phyloP scores from a whole-genome alignment of 805 yeast species.

The Sugiyamaella smithiae region DNA sequence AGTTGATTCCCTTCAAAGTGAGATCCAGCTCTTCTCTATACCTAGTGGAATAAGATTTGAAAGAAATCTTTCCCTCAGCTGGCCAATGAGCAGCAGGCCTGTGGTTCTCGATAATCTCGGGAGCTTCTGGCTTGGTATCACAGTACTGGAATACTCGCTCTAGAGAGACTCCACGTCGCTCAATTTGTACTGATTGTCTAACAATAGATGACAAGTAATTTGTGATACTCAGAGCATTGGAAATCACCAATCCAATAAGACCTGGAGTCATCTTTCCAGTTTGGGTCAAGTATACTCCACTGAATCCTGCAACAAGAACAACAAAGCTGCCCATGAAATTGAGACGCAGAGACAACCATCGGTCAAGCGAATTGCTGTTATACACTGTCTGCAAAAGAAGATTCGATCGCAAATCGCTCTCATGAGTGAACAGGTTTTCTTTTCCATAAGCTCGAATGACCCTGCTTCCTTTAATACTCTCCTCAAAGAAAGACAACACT shows the following conservation, averaged over 20 bases:
- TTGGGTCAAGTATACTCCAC: slow-evolving; percentile 47
- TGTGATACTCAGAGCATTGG: slow-evolving; percentile 80
- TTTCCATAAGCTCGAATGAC: slow-evolving; percentile 75
- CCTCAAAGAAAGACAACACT: slow-evolving; percentile 75
- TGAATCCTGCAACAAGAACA: slow-evolving; percentile 54
- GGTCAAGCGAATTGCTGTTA: slow-evolving; percentile 75
- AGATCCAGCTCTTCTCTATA: slow-evolving; percentile 69
- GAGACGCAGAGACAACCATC: slow-evolving; percentile 87
- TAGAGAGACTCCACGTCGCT: slow-evolving; percentile 83
- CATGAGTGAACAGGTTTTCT: slow-evolving; percentile 51
- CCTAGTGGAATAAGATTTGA: slow-evolving; percentile 64
- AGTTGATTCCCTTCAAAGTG: slow-evolving; percentile 63
- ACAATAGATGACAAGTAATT: slow-evolving; percentile 86
- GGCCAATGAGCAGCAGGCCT: slow-evolving; percentile 78
- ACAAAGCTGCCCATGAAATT: slow-evolving; percentile 60
- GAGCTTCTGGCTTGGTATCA: slow-evolving; percentile 56
- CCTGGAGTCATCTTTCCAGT: slow-evolving; percentile 74
- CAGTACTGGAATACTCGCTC: slow-evolving; percentile 44
- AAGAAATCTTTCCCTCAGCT: slow-evolving; percentile 56
- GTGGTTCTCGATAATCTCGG: slow-evolving; percentile 53
- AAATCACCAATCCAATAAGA: slow-evolving; percentile 80
- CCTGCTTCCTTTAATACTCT: slow-evolving; percentile 68
- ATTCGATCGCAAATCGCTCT: slow-evolving; percentile 49
- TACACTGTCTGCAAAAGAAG: slow-evolving; percentile 77
- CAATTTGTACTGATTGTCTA: slow-evolving; percentile 88